Conservation (phyloP, 2,329 filamentous ascomycete genomes). For the Trichoderma brevicompactum region DNA sequence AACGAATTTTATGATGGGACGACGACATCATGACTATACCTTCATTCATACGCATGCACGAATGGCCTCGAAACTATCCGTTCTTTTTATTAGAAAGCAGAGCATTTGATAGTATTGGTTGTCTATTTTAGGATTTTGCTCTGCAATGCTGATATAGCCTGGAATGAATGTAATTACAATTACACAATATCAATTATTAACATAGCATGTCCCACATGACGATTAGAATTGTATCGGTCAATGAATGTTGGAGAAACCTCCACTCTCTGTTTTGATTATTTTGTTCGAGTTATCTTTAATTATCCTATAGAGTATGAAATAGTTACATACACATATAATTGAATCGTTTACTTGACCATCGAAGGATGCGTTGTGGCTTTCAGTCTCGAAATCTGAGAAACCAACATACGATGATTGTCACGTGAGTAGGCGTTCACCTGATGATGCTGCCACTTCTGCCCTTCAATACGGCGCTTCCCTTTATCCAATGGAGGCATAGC, state of each 20-base stretch:
- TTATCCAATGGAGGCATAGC: not conserved
- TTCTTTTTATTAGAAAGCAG: conserved; percentile 22
- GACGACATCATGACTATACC: conserved; percentile 40
- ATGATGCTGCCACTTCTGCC: conserved; percentile 19
- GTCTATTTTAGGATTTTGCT: conserved; percentile 24
- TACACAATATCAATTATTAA: no score
- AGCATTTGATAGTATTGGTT: conserved; percentile 17
- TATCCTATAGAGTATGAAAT: no score
- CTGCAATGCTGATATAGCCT: conserved; percentile 8
- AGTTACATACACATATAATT: no score
- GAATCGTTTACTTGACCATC: not conserved
- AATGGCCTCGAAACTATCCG: conserved; percentile 21
- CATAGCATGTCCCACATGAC: no score
- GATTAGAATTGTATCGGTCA: no score
- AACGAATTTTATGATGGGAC: conserved; percentile 47
- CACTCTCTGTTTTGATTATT: no score
- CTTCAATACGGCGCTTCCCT: conserved; percentile 10
- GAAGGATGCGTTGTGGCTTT: not conserved
- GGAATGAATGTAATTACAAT: conserved; percentile 14
- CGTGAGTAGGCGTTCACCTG: conserved; percentile 28
- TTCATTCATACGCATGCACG: conserved; percentile 24
- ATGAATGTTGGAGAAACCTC: no score
- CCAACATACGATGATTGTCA: conserved; percentile 11
- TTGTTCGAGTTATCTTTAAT: no score
- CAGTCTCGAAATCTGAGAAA: not conserved